Evolutionary conservation across 176 grass and related monocot genomes (phyloP).

Genomic region (Triticum timopheevii): DNA sequence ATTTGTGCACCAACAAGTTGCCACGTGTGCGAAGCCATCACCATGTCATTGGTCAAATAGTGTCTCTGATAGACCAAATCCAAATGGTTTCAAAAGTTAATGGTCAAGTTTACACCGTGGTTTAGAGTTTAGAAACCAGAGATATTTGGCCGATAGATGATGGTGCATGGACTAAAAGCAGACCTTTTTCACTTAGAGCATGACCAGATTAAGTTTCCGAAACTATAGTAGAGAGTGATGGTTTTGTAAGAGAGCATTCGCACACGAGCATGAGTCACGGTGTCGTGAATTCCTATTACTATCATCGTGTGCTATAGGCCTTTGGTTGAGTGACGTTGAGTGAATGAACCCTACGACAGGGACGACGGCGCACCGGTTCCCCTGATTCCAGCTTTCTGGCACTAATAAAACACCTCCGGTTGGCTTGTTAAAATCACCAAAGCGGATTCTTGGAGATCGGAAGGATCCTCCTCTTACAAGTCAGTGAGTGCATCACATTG

Average conservation of each 20-base stretch:
- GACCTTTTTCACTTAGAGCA: background rate
- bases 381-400: background rate
- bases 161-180: no score
- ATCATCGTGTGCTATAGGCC: slow-evolving; percentile 14
- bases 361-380: background rate
- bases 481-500: background rate
- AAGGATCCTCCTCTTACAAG: background rate
- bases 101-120: background rate
- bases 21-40: no score
- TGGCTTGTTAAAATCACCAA: slow-evolving; percentile 31
- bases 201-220: background rate
- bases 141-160: no score
- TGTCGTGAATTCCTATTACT: background rate
- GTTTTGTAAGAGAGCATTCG: background rate
- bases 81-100: no score
- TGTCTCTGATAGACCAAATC: no score
- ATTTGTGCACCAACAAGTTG: no score
- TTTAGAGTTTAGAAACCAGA: background rate
- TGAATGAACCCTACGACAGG: slow-evolving; percentile 2
- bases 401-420: slow-evolving; percentile 35
- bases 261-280: background rate
- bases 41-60: no score
- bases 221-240: background rate
- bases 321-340: slow-evolving; percentile 53
- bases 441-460: background rate